Evolutionary conservation across 257 asterid genomes (phyloP).

Genomic region (Salvia miltiorrhiza): DNA sequence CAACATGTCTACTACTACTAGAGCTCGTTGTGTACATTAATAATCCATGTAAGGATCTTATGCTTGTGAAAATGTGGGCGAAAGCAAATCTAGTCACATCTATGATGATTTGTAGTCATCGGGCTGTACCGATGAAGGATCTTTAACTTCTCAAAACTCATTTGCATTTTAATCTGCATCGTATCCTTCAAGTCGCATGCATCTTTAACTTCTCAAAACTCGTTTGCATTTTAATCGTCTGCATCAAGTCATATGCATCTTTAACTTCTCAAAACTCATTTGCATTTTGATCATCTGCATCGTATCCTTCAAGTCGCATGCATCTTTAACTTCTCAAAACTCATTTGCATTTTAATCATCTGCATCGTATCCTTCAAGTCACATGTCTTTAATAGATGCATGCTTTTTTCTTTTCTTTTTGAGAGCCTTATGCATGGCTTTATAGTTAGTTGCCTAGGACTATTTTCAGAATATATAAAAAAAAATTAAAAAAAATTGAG

Average conservation of each 20-base stretch:
- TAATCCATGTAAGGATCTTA: conserved; percentile 22
- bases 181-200: conserved; percentile 13
- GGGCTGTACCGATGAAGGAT: conserved; percentile 10
- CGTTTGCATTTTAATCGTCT: not conserved
- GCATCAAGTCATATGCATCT: conserved; percentile 15
- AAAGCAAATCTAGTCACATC: conserved; percentile 1
- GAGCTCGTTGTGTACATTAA: conserved; percentile 22
- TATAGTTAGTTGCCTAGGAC: too few species aligned
- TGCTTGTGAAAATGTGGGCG: not conserved
- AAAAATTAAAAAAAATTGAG: too few species aligned
- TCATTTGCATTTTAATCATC: not conserved
- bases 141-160: too few species aligned
- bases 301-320: conserved; percentile 13
- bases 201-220: not conserved
- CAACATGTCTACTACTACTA: conserved; percentile 48
- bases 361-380: not conserved
- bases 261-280: too few species aligned
- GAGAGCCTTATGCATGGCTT: too few species aligned
- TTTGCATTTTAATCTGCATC: too few species aligned
- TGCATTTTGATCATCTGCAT: too few species aligned
- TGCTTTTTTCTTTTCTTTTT: too few species aligned
- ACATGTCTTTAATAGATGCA: not conserved
- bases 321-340: conserved; percentile 1
- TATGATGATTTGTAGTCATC: not conserved
- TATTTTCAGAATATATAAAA: too few species aligned